Conservation (phyloP, 2,329 filamentous ascomycete genomes). For the Claviceps monticola region DNA sequence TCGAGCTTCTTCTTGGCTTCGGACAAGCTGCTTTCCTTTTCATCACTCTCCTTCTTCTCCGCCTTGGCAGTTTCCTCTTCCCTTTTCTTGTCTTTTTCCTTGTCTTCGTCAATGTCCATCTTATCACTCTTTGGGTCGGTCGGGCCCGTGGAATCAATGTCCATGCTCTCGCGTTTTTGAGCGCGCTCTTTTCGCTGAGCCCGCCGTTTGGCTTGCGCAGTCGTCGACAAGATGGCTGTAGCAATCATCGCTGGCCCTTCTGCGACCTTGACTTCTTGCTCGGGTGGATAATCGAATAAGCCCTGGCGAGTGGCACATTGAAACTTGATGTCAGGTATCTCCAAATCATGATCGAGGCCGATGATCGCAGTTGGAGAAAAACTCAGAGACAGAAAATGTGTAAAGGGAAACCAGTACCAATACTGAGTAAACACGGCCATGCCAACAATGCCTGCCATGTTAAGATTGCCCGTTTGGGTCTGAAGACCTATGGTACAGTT, state of each 20-base stretch:
- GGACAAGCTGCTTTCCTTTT: constrained; percentile 31
- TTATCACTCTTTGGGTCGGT: constrained; percentile 58
- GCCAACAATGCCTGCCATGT: constrained; percentile 95
- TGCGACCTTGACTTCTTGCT: constrained; percentile 88
- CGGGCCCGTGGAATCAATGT: constrained; percentile 65
- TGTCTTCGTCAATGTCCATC: constrained; percentile 73
- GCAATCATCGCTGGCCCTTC: constrained; percentile 89
- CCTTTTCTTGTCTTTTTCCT: constrained; percentile 43
- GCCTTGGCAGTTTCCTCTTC: constrained; percentile 35
- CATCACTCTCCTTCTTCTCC: constrained; percentile 34
- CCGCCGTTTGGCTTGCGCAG: constrained; percentile 88
- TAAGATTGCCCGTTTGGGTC: constrained; percentile 94
- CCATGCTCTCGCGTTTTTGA: constrained; percentile 85
- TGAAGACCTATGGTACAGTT: constrained; percentile 98
- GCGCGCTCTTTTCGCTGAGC: constrained; percentile 90
- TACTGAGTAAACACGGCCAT: constrained; percentile 98
- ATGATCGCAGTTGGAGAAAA: constrained; percentile 97
- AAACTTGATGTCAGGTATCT: constrained; percentile 90
- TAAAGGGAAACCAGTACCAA: constrained; percentile 99
- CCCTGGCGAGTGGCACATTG: constrained; percentile 89
- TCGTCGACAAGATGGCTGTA: constrained; percentile 90
- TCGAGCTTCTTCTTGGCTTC: constrained; percentile 78
- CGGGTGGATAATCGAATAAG: constrained; percentile 94
- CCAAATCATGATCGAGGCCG: constrained; percentile 82
- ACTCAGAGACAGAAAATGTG: constrained; percentile 89